phyloP scores from a whole-genome alignment of 2,329 filamentous ascomycete species.

The Fusarium circinatum region DNA sequence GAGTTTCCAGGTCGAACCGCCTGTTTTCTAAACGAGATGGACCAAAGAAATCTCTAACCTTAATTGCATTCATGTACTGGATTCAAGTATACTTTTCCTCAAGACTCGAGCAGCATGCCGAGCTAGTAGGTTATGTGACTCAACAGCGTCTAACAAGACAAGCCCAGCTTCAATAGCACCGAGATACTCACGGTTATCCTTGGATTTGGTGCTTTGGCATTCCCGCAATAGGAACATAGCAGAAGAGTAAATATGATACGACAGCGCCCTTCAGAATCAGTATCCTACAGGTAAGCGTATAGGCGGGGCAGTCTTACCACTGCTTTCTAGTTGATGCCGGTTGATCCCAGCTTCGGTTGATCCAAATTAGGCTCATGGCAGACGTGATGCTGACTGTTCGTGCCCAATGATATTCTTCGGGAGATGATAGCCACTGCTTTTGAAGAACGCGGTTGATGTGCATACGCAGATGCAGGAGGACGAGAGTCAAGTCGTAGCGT shows the following conservation, averaged over 20 bases:
- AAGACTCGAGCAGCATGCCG: background rate
- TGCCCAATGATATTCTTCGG: background rate
- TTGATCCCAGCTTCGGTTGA: background rate
- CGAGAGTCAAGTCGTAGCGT: background rate
- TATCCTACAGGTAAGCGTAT: fast-evolving
- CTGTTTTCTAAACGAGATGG: background rate
- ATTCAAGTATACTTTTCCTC: background rate
- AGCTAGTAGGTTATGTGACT: background rate
- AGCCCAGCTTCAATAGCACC: background rate
- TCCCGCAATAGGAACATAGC: background rate
- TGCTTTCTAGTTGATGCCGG: background rate
- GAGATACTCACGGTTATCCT: background rate
- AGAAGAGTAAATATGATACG: background rate
- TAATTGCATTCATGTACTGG: fast-evolving
- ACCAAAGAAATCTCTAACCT: too few relatives aligned
- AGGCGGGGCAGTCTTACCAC: background rate
- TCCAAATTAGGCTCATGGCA: background rate
- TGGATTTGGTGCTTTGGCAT: background rate
- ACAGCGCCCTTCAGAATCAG: background rate
- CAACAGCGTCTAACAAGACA: background rate
- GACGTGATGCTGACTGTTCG: background rate
- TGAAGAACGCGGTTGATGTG: background rate
- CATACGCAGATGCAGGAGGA: background rate
- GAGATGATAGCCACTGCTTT: background rate
- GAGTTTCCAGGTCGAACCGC: fast-evolving